Conservation (phyloP, 345 rosid genomes). For the Eucalyptus tenuipes region DNA sequence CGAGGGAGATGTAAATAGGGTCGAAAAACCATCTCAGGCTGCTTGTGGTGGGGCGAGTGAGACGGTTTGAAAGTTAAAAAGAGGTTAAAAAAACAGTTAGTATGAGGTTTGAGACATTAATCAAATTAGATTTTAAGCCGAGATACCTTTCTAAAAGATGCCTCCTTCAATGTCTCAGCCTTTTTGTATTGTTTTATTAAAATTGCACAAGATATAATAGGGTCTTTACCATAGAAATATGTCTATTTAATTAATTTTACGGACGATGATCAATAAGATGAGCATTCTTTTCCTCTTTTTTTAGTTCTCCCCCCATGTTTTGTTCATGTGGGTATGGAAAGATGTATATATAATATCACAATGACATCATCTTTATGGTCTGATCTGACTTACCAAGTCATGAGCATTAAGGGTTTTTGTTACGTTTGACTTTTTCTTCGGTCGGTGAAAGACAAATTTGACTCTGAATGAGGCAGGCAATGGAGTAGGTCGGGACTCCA, state of each 20-base stretch:
- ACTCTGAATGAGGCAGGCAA: not conserved
- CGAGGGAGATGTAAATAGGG: not conserved
- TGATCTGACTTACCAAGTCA: not conserved
- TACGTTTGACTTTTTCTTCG: not conserved
- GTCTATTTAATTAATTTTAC: constrained; percentile 5
- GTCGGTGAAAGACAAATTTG: not conserved
- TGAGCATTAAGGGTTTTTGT: not conserved
- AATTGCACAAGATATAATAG: constrained; percentile 4
- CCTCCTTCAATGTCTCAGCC: constrained; percentile 1
- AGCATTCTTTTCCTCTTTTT: not conserved
- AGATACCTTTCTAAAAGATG: not conserved
- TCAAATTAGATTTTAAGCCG: constrained; percentile 6
- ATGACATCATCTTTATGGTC: not conserved
- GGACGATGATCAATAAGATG: constrained; percentile 8
- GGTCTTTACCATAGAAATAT: not conserved
- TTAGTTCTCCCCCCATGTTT: not conserved
- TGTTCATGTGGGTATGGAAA: not conserved
- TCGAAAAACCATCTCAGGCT: not conserved
- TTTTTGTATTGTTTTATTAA: constrained; percentile 5
- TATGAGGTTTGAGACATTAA: constrained; percentile 16
- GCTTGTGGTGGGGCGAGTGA: not conserved
- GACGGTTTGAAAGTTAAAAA: not conserved
- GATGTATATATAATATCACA: not conserved
- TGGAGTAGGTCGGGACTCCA: not conserved
- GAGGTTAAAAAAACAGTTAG: constrained; percentile 4